Evolutionary conservation across 2,329 filamentous ascomycete species (phyloP), one percentile per base, ranked within the genome.

Genomic region (Fusarium guadeloupense): DNA sequence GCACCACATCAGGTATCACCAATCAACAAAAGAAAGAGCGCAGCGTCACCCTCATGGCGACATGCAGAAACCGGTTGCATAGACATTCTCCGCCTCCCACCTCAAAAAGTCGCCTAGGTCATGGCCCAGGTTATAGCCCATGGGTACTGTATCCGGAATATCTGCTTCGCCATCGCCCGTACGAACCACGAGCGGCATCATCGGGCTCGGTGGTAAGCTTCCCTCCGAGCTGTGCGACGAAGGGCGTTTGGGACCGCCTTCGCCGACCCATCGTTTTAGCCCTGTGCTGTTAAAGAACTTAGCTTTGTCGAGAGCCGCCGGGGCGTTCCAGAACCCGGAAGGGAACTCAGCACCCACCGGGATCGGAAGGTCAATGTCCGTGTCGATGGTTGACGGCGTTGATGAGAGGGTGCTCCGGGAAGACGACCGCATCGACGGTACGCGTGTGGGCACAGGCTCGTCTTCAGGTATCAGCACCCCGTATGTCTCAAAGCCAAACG

Each of bases 121-220:
- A 58, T 86, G 82, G 10, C 80, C 79, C 3, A 88, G 75, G 60
- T 88, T 88, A 67, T 82, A 87, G 0, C 84, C 84, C 85, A 88
- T 87, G 1, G 84, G 82, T 47, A 84, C 79, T 21, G 70, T 58
- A 30, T 68, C 66, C 23, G 60, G 54, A 25, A 61, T 66, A 50
- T 63, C 66, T 35, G 72, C 62, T 69, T 64, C 68, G 35, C 74
- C 77, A 35, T 76, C 74, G 20, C 75, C 76, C 30, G 72, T 74
- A 21, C 73, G 74, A 33, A 82, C 75, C 17, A 84, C 73, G 23
- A 77, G 69, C 10, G 78, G 72, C 79, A 83, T 80, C 40, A 82
- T 70, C n/a, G 69, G 81, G 63, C 81, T 83, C 63, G 80, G 80
- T 33, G 81, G 82, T 53, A 83, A 71, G 67, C 81, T 82, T 46